Evolutionary conservation across 257 asterid genomes (phyloP).

Genomic region (Scutellaria barbata): DNA sequence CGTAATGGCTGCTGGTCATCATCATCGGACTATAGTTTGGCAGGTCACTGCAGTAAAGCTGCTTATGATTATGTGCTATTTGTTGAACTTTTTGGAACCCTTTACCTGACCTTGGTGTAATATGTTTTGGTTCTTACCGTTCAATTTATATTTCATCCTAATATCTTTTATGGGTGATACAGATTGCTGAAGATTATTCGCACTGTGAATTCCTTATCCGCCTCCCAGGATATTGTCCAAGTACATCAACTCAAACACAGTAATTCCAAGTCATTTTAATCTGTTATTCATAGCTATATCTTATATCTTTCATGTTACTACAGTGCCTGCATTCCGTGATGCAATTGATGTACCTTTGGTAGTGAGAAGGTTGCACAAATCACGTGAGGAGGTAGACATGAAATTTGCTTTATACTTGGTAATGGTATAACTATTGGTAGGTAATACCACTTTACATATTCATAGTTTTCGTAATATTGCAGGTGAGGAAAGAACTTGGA

Average conservation of each 20-base stretch:
- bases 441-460: conserved; percentile 21
- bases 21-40: conserved; percentile 95
- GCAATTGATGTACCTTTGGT: conserved; percentile 95
- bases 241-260: conserved; percentile 47
- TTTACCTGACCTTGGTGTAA: not conserved
- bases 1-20: conserved; percentile 96
- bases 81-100: no score
- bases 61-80: not conserved
- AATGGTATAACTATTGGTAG: conserved; percentile 10
- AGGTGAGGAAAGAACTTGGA: conserved; percentile 91
- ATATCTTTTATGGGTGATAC: conserved; percentile 36
- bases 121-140: conserved; percentile 16
- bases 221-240: conserved; percentile 98
- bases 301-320: conserved; percentile 29
- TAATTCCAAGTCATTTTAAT: conserved; percentile 1
- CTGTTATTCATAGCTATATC: conserved; percentile 1
- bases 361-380: conserved; percentile 88
- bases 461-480: conserved; percentile 33
- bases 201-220: conserved; percentile 97
- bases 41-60: conserved; percentile 60
- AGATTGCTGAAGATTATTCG: conserved; percentile 99
- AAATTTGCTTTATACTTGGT: conserved; percentile 10
- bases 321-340: conserved; percentile 99
- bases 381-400: conserved; percentile 71
- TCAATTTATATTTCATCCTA: conserved; percentile 24